Base-by-base conservation (phyloP, 2,329 filamentous ascomycete species). In the Clonostachys sp. region DNA sequence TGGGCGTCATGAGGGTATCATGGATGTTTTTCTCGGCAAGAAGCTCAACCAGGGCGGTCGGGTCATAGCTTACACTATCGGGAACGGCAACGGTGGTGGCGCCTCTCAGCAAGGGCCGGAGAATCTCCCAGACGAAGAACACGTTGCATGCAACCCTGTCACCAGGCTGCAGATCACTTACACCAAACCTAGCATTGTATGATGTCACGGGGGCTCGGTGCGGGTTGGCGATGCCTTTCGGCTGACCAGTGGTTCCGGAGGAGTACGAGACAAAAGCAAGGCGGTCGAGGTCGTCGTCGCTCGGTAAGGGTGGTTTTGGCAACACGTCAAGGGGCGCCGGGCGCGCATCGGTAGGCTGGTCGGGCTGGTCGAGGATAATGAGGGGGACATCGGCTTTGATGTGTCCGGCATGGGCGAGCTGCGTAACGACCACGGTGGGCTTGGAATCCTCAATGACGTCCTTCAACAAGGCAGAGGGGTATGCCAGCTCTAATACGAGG, bases 71-170 rank as follows among this genome's bases (percentile, higher is more conserved):
- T 35, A 77, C 78, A 55, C 87, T 81, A 55, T 92, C 88, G 2
- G 87, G 86, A 14, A 91, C 81, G 5, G 84, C 80, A 18, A 91
- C 78, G 5, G 89, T 85, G 0, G 88, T 89, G 4, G 87, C 88
- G 55, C 88, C 88, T 47, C 87, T 79, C 47, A 92, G 62, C 41
- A 92, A 71, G 9, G 88, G 88, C 6, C 88, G 84, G 47, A 92
- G 64, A 48, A 91, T 91, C 62, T 92, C 88, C 88, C 88, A 92
- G 42, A 91, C 77, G 61, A 92, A 92, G 64, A 91, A 92, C 50
- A 91, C 88, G 71, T 91, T 92, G 68, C 87, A 91, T n/a, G 88
- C 88, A 12, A 91, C 87, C 7, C 88, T 80, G 55, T 91, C 88
- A 14, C 87, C 87, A 0, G 83, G 84, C 16, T 76, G 66, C 4